Evolutionary conservation across 805 yeast species (phyloP).

Genomic region (Saccharomycopsis amapae): DNA sequence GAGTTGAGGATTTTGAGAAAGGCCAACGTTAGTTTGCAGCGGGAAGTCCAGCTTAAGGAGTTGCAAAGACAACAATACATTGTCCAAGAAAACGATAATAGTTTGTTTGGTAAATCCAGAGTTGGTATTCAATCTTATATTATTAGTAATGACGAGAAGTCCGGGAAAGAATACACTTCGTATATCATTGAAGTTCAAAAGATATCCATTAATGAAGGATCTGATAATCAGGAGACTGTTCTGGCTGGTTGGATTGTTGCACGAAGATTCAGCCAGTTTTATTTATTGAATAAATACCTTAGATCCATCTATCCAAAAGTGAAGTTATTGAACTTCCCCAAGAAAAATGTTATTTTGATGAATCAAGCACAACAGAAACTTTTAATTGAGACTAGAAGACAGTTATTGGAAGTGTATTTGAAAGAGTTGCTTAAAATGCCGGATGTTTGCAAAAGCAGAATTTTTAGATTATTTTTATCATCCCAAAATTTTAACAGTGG

Average conservation of each 20-base stretch:
- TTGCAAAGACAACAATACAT: slow-evolving; percentile 71
- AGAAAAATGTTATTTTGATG: slow-evolving; percentile 36
- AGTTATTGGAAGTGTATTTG: slow-evolving; percentile 56
- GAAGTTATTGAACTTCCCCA: slow-evolving; percentile 43
- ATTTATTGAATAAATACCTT: slow-evolving; percentile 59
- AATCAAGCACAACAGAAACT: slow-evolving; percentile 55
- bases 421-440: slow-evolving; percentile 50
- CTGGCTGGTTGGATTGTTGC: slow-evolving; percentile 88
- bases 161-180: slow-evolving; percentile 54
- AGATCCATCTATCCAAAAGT: slow-evolving; percentile 46
- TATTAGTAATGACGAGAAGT: slow-evolving; percentile 40
- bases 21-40: slow-evolving; percentile 56
- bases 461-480: slow-evolving; percentile 71
- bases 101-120: slow-evolving; percentile 59
- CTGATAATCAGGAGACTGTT: slow-evolving; percentile 31
- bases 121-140: slow-evolving; percentile 45
- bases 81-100: slow-evolving; percentile 76
- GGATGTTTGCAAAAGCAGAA: slow-evolving; percentile 64
- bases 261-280: slow-evolving; percentile 79
- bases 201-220: slow-evolving; percentile 24
- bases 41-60: slow-evolving; percentile 71
- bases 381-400: slow-evolving; percentile 56
- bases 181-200: slow-evolving; percentile 76
- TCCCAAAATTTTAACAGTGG: slow-evolving; percentile 48
- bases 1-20: slow-evolving; percentile 63